Conservation (phyloP, 192 early-diverging fungal genomes). For the Coemansia guatemalensis region DNA sequence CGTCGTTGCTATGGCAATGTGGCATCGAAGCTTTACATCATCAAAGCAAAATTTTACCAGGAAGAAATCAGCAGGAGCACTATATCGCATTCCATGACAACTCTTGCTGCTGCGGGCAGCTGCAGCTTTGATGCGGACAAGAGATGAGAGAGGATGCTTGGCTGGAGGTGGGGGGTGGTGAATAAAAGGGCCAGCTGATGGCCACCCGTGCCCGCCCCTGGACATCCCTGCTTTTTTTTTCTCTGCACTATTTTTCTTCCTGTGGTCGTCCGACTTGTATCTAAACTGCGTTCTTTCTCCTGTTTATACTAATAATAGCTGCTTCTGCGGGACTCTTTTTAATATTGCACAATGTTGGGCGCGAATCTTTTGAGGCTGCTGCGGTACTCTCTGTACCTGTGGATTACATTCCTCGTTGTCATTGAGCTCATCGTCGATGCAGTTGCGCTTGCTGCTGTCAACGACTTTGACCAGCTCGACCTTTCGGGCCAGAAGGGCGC, state of each 20-base stretch:
- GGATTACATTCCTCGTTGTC: conserved; percentile 24
- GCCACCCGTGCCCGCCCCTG: too few species aligned
- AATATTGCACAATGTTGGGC: conserved; percentile 7
- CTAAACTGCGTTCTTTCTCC: neutral
- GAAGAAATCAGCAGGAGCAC: neutral
- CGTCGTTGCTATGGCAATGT: neutral
- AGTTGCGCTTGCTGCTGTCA: conserved; percentile 31
- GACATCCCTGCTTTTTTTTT: conserved; percentile 5
- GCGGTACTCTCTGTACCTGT: conserved; percentile 38
- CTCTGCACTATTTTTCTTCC: conserved; percentile 1
- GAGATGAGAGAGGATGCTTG: neutral
- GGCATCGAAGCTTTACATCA: neutral
- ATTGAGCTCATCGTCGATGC: conserved; percentile 47
- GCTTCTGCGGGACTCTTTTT: neutral
- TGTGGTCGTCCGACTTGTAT: neutral
- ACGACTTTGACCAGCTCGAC: neutral
- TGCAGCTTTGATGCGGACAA: neutral
- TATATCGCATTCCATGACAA: neutral
- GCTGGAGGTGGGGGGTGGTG: too few species aligned
- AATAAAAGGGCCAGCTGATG: neutral
- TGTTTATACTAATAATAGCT: neutral
- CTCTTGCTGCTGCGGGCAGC: neutral
- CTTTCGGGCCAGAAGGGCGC: conserved; percentile 17
- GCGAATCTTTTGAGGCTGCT: conserved; percentile 16
- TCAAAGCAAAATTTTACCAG: neutral